Base-by-base conservation (phyloP, 2,329 filamentous ascomycete species). In the Alternaria sp. region DNA sequence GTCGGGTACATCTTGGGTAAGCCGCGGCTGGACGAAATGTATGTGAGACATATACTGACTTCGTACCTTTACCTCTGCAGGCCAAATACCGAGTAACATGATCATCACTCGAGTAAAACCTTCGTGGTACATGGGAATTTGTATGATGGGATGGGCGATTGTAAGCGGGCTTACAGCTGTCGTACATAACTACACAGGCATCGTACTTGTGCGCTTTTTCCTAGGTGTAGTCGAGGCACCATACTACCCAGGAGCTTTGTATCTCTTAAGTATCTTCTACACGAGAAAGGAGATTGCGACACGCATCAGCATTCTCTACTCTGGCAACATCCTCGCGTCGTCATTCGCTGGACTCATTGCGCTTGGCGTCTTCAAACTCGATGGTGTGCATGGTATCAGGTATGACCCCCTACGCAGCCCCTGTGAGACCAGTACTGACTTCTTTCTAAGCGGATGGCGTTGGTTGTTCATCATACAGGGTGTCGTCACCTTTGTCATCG, bases 211-310 rank as follows among this genome's bases (percentile, higher is more conserved):
- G 6, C 71, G 74, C 5, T 77, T 76, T 52, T 75, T 77, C 55
- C 61, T 78, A 3, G 75, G 75, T 1, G 65, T 78, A n/a, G 70
- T 69, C 9, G 74, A 78, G 57, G 75, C 74, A 4, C 78, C 77
- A 1, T 89, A 88, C 73, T 82, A 89, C 47, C 88, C 88, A 0
- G 88, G 88, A 3, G 86, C 86, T 0, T 80, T 90, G 7, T 83
- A 89, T 56, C 85, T 89, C 45, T 81, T 90, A 28, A 87, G 86
- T 0, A 85, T 88, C 64, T 90, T 88, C 84, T 91, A 90, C 73
- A 90, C 88, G 2, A 83, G 87, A 55, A 84, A 85, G 47, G 77
- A 81, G 61, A 68, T 79, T 49, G 75, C 75, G 6, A 69, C 72
- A 2, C 47, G 66, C 4, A 57, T 70, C 0, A 57, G 58, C 0